A percentile compares a stretch with the other conserved stretches of the same genome.
Conservation (phyloP, 2,329 filamentous ascomycete species). For the Ascochyta viciae-villosae region DNA sequence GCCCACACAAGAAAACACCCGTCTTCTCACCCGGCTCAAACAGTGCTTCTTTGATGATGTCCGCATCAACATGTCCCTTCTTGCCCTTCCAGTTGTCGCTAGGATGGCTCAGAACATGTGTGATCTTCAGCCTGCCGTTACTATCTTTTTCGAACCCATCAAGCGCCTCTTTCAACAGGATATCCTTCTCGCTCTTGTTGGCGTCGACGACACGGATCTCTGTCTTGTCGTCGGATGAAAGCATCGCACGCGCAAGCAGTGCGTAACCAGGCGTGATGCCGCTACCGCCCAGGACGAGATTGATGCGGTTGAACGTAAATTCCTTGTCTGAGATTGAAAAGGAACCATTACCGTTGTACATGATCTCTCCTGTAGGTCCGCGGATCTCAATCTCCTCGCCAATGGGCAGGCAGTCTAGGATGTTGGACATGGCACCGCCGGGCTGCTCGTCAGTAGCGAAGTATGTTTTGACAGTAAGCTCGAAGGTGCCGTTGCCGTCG, state of each 20-base stretch:
- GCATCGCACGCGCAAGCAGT: conserved; percentile 55
- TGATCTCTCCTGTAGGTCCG: conserved; percentile 60
- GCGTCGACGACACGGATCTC: conserved; percentile 56
- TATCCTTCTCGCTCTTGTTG: conserved; percentile 58
- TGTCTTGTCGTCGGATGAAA: conserved; percentile 44
- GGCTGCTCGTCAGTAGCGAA: conserved; percentile 57
- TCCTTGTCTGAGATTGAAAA: conserved; percentile 56
- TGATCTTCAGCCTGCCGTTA: conserved; percentile 52
- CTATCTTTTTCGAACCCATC: conserved; percentile 50
- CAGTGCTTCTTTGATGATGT: conserved; percentile 51
- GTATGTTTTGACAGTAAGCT: conserved; percentile 57
- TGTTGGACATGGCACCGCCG: conserved; percentile 62
- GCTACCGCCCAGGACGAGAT: conserved; percentile 59
- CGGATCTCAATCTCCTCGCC: conserved; percentile 60
- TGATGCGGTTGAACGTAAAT: conserved; percentile 54
- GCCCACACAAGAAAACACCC: conserved; percentile 59
- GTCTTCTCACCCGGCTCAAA: conserved; percentile 53
- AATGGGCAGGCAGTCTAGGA: conserved; percentile 59
- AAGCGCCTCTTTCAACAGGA: conserved; percentile 55
- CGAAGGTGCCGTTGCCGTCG: conserved; percentile 28
- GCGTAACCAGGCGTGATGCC: conserved; percentile 62
- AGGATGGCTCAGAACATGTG: conserved; percentile 57
- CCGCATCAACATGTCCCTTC: conserved; percentile 54
- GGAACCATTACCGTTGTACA: conserved; percentile 55
- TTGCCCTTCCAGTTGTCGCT: conserved; percentile 55